phyloP scores from a whole-genome alignment of 768 basidiomycete species.

The Rhodotorula graminis region DNA sequence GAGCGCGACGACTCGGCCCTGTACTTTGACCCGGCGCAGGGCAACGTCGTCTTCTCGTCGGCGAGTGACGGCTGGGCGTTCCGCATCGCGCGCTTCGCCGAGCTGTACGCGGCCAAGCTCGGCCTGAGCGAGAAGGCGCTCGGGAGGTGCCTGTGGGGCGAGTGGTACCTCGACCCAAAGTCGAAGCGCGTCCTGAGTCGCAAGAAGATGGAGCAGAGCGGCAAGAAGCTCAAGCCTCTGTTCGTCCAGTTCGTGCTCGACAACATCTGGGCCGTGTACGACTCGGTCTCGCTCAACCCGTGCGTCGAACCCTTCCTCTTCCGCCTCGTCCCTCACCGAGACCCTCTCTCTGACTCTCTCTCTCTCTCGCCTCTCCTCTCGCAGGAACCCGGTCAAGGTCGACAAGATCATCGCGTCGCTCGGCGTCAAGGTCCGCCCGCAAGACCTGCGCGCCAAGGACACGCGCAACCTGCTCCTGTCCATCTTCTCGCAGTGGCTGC shows the following conservation, averaged over 20 bases:
- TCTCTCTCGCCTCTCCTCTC: no score
- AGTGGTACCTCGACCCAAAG: slow-evolving; percentile 94
- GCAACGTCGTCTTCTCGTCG: slow-evolving; percentile 93
- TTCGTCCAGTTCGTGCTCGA: slow-evolving; percentile 97
- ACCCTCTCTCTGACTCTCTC: background rate
- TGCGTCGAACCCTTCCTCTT: slow-evolving; percentile 51
- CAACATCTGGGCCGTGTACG: slow-evolving; percentile 95
- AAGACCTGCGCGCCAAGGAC: slow-evolving; percentile 90
- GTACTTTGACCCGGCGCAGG: slow-evolving; percentile 90
- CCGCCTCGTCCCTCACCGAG: background rate
- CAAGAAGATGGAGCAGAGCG: slow-evolving; percentile 68
- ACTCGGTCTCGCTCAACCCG: slow-evolving; percentile 82
- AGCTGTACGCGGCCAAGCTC: slow-evolving; percentile 82
- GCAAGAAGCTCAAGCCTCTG: slow-evolving; percentile 80
- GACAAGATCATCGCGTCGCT: slow-evolving; percentile 78
- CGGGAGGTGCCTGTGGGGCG: slow-evolving; percentile 87
- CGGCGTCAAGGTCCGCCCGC: slow-evolving; percentile 72
- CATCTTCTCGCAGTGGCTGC: slow-evolving; percentile 93
- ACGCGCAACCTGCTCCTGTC: slow-evolving; percentile 72
- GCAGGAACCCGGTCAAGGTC: slow-evolving; percentile 82
- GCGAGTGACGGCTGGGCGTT: slow-evolving; percentile 99
- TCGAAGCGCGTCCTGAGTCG: slow-evolving; percentile 85
- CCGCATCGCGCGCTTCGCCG: slow-evolving; percentile 84
- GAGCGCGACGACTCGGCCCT: slow-evolving; percentile 97
- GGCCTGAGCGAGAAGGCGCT: slow-evolving; percentile 84